Conservation (phyloP, 768 basidiomycete species). For the Cytidiella melzeri region DNA sequence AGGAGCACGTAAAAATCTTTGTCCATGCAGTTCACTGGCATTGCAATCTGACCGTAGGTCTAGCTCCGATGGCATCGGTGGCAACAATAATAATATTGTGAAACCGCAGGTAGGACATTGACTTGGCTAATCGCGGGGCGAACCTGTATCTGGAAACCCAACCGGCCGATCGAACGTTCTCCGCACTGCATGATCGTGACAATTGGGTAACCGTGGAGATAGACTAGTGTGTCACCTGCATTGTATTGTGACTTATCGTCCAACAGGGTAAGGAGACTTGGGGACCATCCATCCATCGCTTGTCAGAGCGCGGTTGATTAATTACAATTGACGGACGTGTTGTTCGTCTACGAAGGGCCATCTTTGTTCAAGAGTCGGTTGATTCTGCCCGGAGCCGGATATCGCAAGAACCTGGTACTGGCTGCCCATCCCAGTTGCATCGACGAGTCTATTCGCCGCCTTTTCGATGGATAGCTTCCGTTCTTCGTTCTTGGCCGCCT, state of each 20-base stretch:
- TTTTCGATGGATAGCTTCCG: slow-evolving; percentile 46
- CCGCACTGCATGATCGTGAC: neutral
- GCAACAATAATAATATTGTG: neutral
- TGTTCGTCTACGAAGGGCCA: slow-evolving; percentile 19
- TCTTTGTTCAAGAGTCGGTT: slow-evolving; percentile 13
- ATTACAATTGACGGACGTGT: neutral
- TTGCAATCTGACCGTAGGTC: neutral
- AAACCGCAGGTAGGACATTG: neutral
- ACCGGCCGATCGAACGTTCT: too few relatives aligned
- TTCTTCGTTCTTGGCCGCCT: slow-evolving; percentile 42
- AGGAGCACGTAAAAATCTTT: too few relatives aligned
- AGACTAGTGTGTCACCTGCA: neutral
- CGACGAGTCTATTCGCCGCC: slow-evolving; percentile 68
- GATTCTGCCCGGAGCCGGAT: slow-evolving; percentile 17
- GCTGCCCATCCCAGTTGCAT: slow-evolving; percentile 77
- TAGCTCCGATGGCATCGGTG: neutral
- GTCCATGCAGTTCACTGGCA: too few relatives aligned
- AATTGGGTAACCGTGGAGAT: neutral
- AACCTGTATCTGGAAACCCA: too few relatives aligned
- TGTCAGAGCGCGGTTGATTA: neutral
- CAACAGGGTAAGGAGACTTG: neutral
- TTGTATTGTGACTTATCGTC: neutral
- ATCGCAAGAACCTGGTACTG: slow-evolving; percentile 81
- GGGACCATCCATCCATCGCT: neutral
- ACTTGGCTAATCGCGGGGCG: too few relatives aligned